Evolutionary conservation across 2,329 filamentous ascomycete genomes (phyloP).

Genomic region (Hypoxylon sp.): DNA sequence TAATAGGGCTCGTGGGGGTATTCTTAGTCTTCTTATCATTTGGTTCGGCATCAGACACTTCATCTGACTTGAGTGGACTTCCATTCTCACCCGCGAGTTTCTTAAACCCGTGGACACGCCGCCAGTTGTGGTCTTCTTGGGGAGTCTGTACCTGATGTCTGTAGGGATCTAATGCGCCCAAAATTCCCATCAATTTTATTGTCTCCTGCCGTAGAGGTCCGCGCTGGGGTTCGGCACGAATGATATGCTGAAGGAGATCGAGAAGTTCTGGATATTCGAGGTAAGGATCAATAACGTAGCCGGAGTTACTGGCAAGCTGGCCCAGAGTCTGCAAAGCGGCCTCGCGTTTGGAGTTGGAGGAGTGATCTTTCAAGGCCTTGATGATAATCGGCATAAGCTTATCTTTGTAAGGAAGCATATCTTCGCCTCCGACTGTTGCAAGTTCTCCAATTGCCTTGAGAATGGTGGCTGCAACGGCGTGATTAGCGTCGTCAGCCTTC

Average conservation of each 20-base stretch:
- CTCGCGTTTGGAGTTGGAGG: conserved; percentile 89
- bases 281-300: conserved; percentile 97
- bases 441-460: conserved; percentile 95
- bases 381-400: conserved; percentile 96
- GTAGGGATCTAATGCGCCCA: conserved; percentile 95
- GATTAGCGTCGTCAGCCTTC: conserved; percentile 87
- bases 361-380: conserved; percentile 92
- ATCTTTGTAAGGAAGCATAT: conserved; percentile 93
- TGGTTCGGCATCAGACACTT: conserved; percentile 17
- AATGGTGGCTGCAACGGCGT: conserved; percentile 94
- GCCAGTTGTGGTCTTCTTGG: conserved; percentile 38
- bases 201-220: conserved; percentile 91
- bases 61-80: conserved; percentile 35
- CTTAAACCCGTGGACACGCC: conserved; percentile 32
- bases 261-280: conserved; percentile 94
- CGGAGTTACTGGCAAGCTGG: conserved; percentile 93
- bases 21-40: conserved; percentile 11
- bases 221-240: conserved; percentile 88
- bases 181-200: conserved; percentile 95
- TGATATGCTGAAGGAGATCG: conserved; percentile 92
- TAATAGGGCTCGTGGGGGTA: conserved; percentile 20
- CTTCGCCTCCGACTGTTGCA: conserved; percentile 91
- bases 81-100: conserved; percentile 26
- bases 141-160: conserved; percentile 78
- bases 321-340: conserved; percentile 91